Conservation (phyloP, 768 basidiomycete genomes). For the Amanita polypyramis region DNA sequence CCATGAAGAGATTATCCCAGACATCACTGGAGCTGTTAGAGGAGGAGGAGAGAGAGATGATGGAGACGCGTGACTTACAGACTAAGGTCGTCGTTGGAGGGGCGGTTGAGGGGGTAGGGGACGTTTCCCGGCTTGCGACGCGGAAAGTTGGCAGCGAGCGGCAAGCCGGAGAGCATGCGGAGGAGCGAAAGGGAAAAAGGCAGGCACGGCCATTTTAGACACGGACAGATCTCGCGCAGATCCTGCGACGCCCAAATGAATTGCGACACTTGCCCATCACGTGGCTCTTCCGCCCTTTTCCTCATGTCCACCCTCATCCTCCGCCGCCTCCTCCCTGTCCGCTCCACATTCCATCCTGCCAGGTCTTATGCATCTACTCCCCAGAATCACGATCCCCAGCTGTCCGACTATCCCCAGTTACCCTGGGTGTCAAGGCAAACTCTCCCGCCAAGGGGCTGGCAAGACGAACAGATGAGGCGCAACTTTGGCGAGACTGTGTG, state of each 20-base stretch:
- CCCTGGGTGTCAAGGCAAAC: conserved; percentile 58
- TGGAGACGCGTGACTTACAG: conserved; percentile 32
- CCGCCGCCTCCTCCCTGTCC: conserved; percentile 23
- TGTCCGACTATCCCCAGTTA: conserved; percentile 64
- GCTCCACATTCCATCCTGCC: conserved; percentile 2
- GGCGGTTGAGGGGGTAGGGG: conserved; percentile 45
- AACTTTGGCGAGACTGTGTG: conserved; percentile 75
- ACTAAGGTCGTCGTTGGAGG: conserved; percentile 33
- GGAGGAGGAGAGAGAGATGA: background rate
- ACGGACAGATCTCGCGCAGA: background rate
- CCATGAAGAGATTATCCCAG: conserved; percentile 63
- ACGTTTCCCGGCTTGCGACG: conserved; percentile 37
- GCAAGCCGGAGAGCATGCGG: conserved; percentile 6
- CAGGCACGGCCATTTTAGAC: background rate
- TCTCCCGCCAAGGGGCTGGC: conserved; percentile 59
- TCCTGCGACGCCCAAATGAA: background rate
- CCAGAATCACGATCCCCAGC: conserved; percentile 50
- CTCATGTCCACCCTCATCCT: conserved; percentile 28
- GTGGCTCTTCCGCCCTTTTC: background rate
- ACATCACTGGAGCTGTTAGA: conserved; percentile 37
- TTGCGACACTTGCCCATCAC: background rate
- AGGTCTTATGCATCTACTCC: conserved; percentile 25
- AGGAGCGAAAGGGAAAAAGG: background rate
- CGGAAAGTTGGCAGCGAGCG: conserved; percentile 15
- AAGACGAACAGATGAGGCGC: conserved; percentile 64